Conservation (phyloP, 192 early-diverging fungal species). For the Gaertneriomyces sp. region DNA sequence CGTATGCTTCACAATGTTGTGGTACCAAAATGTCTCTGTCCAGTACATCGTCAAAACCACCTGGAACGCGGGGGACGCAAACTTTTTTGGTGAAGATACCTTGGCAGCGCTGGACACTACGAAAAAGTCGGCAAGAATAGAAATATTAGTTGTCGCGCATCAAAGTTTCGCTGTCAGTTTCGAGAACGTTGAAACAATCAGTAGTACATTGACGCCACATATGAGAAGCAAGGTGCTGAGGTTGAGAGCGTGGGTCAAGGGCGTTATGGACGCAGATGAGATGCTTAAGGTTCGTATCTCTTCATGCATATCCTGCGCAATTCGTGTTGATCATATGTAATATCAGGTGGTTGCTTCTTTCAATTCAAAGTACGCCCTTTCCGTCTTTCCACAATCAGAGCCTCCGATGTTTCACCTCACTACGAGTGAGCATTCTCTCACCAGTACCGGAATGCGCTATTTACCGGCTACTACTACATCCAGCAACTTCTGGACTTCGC, state of each 20-base stretch:
- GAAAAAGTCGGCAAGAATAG: too few relatives aligned
- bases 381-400: constrained; percentile 33
- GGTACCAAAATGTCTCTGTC: constrained; percentile 48
- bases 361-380: constrained; percentile 32
- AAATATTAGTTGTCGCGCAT: too few relatives aligned
- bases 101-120: too few relatives aligned
- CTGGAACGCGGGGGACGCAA: constrained; percentile 14
- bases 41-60: constrained; percentile 48
- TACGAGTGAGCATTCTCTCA: background rate
- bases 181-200: too few relatives aligned
- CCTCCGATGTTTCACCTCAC: constrained; percentile 18
- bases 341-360: constrained; percentile 32
- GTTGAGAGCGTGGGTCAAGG: constrained; percentile 38
- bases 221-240: constrained; percentile 36
- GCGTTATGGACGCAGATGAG: constrained; percentile 42
- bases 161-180: too few relatives aligned
- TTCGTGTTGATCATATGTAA: background rate
- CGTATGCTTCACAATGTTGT: constrained; percentile 42
- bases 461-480: background rate
- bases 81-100: too few relatives aligned
- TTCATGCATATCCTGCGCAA: background rate
- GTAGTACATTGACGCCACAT: background rate
- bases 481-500: constrained; percentile 43
- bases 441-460: background rate
- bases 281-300: constrained; percentile 28